A percentile compares a stretch with the other conserved stretches of the same genome.
These are phyloP conservation scores for Russula virescens DNA, from an alignment of 768 basidiomycete species.

Conservation along the genomic window DNA sequence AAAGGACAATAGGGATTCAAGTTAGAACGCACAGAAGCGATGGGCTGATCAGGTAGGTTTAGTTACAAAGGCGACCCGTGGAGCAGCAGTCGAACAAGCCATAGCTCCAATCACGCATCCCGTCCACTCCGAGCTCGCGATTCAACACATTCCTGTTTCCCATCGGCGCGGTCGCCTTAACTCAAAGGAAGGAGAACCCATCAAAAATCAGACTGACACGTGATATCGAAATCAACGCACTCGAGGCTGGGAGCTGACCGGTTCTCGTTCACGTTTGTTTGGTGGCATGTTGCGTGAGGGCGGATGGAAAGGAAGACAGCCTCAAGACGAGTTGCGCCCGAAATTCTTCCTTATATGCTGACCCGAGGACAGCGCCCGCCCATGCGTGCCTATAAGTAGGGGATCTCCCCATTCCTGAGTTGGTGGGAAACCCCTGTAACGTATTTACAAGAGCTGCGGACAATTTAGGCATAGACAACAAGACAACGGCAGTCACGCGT, in stretches of 20 bases:
- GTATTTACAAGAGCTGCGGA: background rate
- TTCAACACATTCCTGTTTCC: constrained; percentile 27
- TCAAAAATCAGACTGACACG: background rate
- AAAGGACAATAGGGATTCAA: too few species aligned
- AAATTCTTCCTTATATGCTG: constrained; percentile 2
- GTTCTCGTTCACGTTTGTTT: background rate
- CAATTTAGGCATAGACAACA: background rate
- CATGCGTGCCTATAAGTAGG: background rate
- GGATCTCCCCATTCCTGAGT: too few species aligned
- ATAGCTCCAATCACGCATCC: constrained; percentile 33
- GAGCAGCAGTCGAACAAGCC: constrained; percentile 28
- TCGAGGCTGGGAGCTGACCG: constrained; percentile 12
- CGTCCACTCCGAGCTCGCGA: constrained; percentile 26
- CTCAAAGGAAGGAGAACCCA: too few species aligned
- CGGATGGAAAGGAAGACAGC: background rate
- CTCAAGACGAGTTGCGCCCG: too few species aligned
- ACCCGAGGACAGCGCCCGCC: background rate
- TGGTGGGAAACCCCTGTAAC: background rate
- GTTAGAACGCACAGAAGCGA: background rate
- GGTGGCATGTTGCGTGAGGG: background rate
- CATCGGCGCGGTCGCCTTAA: constrained; percentile 5
- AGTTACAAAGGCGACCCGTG: constrained; percentile 28
- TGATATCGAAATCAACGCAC: background rate
- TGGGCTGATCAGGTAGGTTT: background rate
- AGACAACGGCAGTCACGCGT: too few species aligned